These are phyloP conservation scores for Pleurotus pulmonarius DNA, from an alignment of 768 basidiomycete species.

Conservation along the genomic window DNA sequence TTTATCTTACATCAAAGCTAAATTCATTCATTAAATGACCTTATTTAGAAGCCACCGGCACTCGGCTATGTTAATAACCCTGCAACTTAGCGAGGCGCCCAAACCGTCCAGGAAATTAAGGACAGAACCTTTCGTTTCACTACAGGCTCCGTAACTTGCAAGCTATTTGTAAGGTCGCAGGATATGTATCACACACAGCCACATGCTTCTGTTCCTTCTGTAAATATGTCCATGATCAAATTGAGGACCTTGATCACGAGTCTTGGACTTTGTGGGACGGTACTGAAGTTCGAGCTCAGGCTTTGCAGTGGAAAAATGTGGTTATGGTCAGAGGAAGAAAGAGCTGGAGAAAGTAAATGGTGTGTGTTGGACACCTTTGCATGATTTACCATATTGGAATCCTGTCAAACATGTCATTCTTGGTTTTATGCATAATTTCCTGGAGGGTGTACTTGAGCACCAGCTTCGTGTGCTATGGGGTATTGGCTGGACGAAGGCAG, in stretches of 20 bases:
- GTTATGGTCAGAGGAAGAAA: conserved; percentile 11
- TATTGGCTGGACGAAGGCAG: conserved; percentile 14
- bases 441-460: conserved; percentile 21
- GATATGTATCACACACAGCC: conserved; percentile 15
- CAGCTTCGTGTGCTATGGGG: conserved; percentile 18
- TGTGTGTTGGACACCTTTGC: conserved; percentile 23
- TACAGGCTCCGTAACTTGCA: background rate
- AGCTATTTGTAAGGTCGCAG: conserved; percentile 18
- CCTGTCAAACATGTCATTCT: conserved; percentile 23
- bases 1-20: no score
- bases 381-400: conserved; percentile 24
- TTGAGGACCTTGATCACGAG: conserved; percentile 16
- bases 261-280: conserved; percentile 10
- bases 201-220: conserved; percentile 22
- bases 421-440: conserved; percentile 26
- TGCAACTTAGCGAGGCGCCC: no score
- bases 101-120: no score
- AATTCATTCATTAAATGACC: no score
- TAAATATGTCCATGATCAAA: conserved; percentile 4
- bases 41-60: no score
- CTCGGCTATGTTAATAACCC: no score
- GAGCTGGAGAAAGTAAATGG: conserved; percentile 18
- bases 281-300: conserved; percentile 14
- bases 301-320: conserved; percentile 12
- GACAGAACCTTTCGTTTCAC: no score